Base-by-base conservation (phyloP, 768 basidiomycete genomes). In the Hydnomerulius pinastri region DNA sequence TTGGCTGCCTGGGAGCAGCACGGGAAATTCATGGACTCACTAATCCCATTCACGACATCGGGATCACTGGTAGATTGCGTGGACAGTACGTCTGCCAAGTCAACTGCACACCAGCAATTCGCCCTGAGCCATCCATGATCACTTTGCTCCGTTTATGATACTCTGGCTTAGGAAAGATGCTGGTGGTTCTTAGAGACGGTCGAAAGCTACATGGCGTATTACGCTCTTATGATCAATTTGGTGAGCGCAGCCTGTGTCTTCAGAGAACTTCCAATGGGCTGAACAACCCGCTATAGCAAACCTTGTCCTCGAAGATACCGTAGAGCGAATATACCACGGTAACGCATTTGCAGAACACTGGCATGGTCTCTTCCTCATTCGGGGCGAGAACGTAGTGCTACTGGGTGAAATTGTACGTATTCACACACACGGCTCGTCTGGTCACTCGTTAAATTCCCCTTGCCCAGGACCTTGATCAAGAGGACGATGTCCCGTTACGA, bases 1-100 rank as follows among this genome's bases (percentile, higher is more conserved):
- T 67, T 69, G 50, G 69, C 69, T 71, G 67, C 67, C 60, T 59
- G 60, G 67, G 63, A 69, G 67, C 69, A 65, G 69, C 63, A 59
- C 53, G 41, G 42, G 52, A 59, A 32, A 56, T 63, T 60, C 61
- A 96, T 97, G 93, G 93, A 97, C 74, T 93, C 93, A 48, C 74
- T 98, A 60, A 98, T 98, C 65, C 92, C 96, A 46, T 98, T 98
- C 76, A 99, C 97, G 53, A 99, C 97, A 18, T 98, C 95, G 45
- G 97, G 97, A 65, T 94, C 96, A 58, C 83, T 99, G 58, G 90
- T 98, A 72, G 97, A 98, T 81, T 93, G 93, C 72, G 97, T 99
- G 77, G 97, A 99, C 87, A 97, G 97, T 99, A 86, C 87, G 97
- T 90, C 81, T 82, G 73, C 79, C 77, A 60, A 71, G 64, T 70